Conservation (phyloP, 2,329 filamentous ascomycete species). For the Berkeleyomyces rouxiae region DNA sequence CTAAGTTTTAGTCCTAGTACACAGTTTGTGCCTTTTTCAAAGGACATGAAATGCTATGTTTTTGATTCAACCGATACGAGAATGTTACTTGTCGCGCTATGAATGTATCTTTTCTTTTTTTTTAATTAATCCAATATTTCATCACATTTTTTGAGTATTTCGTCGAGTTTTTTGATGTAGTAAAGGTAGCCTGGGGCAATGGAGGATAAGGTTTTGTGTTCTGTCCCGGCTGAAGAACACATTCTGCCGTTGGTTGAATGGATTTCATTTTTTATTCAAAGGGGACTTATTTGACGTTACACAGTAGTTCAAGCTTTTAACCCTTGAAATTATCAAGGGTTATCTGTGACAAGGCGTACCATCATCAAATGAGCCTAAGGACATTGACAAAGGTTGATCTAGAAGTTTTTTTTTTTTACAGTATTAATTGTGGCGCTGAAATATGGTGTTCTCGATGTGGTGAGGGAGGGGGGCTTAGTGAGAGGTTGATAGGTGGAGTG, state of each 20-base stretch:
- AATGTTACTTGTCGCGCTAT: neutral
- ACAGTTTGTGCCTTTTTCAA: neutral
- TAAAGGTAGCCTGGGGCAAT: too few species aligned
- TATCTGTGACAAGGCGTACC: neutral
- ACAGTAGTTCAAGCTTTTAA: neutral
- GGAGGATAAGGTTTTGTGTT: too few species aligned
- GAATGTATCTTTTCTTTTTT: neutral
- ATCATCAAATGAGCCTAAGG: too few species aligned
- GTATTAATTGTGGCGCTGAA: too few species aligned
- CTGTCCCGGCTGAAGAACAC: too few species aligned
- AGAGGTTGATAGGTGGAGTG: too few species aligned
- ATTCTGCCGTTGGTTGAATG: neutral
- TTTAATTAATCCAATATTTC: neutral
- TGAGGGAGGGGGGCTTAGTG: too few species aligned
- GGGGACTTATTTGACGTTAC: neutral
- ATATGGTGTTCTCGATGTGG: too few species aligned
- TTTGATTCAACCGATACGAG: neutral
- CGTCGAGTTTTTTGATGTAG: neutral
- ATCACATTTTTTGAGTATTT: too few species aligned
- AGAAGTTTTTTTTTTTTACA: too few species aligned
- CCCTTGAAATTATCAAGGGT: neutral
- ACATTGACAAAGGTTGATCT: too few species aligned
- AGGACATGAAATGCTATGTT: conserved; percentile 1
- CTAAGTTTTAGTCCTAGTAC: conserved; percentile 1
- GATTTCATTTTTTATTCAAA: neutral